phyloP scores from a whole-genome alignment of 768 basidiomycete genomes.

The Lyophyllum atratum region DNA sequence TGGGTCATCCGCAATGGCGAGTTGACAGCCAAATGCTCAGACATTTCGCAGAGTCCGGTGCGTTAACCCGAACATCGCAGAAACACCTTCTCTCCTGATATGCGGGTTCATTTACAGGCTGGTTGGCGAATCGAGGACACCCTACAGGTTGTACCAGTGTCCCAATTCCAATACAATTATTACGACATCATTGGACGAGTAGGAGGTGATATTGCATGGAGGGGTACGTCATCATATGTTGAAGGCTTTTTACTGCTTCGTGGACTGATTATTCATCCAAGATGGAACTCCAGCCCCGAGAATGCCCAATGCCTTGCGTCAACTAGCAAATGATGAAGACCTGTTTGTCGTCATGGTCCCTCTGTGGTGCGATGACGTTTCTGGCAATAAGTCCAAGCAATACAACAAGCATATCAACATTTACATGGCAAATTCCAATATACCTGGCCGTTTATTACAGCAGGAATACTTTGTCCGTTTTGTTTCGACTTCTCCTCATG shows the following conservation, averaged over 20 bases:
- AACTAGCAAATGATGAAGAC: background rate
- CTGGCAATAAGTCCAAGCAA: too few relatives aligned
- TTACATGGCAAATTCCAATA: conserved; percentile 26
- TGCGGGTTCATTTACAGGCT: background rate
- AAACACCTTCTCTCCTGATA: background rate
- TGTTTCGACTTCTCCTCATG: conserved; percentile 23
- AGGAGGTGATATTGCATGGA: background rate
- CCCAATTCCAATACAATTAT: background rate
- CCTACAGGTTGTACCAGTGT: background rate
- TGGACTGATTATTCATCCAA: background rate
- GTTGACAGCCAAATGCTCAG: background rate
- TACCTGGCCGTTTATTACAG: conserved; percentile 28
- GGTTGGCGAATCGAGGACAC: background rate
- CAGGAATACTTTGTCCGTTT: conserved; percentile 27
- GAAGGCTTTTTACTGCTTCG: background rate
- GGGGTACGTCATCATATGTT: background rate
- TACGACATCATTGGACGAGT: background rate
- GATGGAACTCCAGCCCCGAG: background rate
- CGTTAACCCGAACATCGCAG: background rate
- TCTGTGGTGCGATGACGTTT: conserved; percentile 18
- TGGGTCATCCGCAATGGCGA: conserved; percentile 18
- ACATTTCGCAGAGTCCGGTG: background rate
- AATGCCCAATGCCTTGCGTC: background rate
- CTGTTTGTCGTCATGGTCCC: background rate
- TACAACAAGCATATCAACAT: conserved; percentile 38